These are phyloP conservation scores for Corymbia calophylla DNA, from an alignment of 441 rosid genomes.

Conservation along the genomic window DNA sequence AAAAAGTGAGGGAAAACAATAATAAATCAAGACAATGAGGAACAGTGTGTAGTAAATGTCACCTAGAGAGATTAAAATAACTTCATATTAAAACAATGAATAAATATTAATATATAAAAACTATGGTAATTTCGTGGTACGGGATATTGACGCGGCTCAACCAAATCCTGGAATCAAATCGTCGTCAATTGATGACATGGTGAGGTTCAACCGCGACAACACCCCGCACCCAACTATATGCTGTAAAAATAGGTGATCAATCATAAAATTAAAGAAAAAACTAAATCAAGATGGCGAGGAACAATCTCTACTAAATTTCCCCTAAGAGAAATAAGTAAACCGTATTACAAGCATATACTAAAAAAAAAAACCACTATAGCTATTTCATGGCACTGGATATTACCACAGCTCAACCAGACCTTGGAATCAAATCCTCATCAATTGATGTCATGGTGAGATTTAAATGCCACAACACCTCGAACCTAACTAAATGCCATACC, in stretches of 20 bases:
- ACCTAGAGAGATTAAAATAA: neutral
- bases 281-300: neutral
- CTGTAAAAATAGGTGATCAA: neutral
- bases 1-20: neutral
- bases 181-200: neutral
- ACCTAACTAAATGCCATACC: neutral
- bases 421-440: neutral
- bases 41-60: neutral
- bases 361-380: neutral
- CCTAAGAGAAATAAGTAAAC: neutral
- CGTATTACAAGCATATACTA: neutral
- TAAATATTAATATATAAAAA: neutral
- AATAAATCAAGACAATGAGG: neutral
- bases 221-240: neutral
- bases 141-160: neutral
- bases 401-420: neutral
- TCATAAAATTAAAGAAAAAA: neutral
- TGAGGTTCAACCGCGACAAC: neutral
- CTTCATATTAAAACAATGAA: neutral
- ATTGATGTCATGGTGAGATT: neutral
- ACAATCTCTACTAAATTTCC: neutral
- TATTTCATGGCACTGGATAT: neutral
- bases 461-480: fast-evolving
- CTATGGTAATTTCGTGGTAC: neutral
- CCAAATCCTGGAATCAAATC: neutral